Base-by-base conservation (phyloP, 768 basidiomycete genomes). In the Macrolepiota dolichaula region DNA sequence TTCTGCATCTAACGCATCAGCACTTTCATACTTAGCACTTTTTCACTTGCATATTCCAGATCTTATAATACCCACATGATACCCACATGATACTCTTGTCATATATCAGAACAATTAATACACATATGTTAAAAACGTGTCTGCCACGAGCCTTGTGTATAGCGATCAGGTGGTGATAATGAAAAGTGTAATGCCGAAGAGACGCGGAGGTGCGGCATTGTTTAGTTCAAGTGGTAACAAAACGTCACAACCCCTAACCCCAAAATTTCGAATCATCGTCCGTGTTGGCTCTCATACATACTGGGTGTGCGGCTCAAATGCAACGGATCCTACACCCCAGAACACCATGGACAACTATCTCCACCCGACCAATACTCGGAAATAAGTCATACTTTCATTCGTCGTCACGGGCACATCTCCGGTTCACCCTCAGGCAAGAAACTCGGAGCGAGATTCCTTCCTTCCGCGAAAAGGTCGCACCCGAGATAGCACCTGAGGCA, bases 381-480 rank as follows among this genome's bases (percentile, higher is more conserved):
- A 24, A 32, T 32, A 38, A 24, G 3, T 59, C 52, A 5, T 54
- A 44, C 55, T 55, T 57, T 35, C 53, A 61, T 25, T 55, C 55
- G 15, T 51, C 55, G 15, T 27, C 25, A 3, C 59, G 58, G 13
- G 29, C 46, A 11, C 46, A 42, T 17, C 40, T 56, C 35, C 62
- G 37, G 24, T 49, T 56, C n/a, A 61, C 51, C 10, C 13, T 56
- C 13, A 56, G 32, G 17, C 36, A 55, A 7, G 52, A 61, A 51
- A 25, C 51, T 12, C 38, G 22, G 15, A 19, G 15, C 3, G 59
- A 61, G 37, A 40, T 55, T 6, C 52, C 55, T 13, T 63, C 62
- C 10, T 62, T 63, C 37, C 49, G 59, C 44, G 29, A 61, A 61
- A 54, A 59, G 35, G 62, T 58, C 42, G 46, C 51, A 59, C 51